Percentiles rank a stretch among this genome's conserved stretches.
phyloP scores from a whole-genome alignment of 75 land plant species.

The Adiantum capillusveneris region DNA sequence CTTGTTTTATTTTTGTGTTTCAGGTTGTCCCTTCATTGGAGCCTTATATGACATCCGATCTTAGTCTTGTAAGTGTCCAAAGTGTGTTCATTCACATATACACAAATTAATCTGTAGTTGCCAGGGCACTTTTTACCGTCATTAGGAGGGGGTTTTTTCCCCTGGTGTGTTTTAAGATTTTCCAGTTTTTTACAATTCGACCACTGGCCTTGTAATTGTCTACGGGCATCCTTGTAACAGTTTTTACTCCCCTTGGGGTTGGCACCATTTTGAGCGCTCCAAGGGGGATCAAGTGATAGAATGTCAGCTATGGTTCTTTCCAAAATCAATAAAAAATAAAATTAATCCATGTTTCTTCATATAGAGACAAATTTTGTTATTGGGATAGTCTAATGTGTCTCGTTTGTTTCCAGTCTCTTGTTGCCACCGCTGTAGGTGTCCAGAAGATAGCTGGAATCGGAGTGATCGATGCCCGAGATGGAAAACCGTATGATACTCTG shows the following conservation, averaged over 20 bases:
- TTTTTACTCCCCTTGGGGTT: too few relatives aligned
- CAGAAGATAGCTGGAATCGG: conserved; percentile 30
- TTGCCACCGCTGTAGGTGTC: conserved; percentile 31
- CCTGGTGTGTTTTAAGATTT: too few relatives aligned
- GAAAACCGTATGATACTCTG: conserved; percentile 30
- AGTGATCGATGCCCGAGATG: conserved; percentile 24
- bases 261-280: too few relatives aligned
- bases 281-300: too few relatives aligned
- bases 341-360: background rate
- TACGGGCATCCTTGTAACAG: too few relatives aligned
- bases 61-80: conserved; percentile 21
- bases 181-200: too few relatives aligned
- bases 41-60: conserved; percentile 18
- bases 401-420: conserved; percentile 21
- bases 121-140: too few relatives aligned
- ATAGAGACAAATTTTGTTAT: background rate
- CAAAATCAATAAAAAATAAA: background rate
- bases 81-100: too few relatives aligned
- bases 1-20: background rate
- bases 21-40: conserved; percentile 27
- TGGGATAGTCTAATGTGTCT: background rate
- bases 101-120: too few relatives aligned
- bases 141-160: too few relatives aligned
- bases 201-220: too few relatives aligned
- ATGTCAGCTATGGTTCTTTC: too few relatives aligned